phyloP scores from a whole-genome alignment of 352 stramenopile species.

The Saprolegnia parasitica region DNA sequence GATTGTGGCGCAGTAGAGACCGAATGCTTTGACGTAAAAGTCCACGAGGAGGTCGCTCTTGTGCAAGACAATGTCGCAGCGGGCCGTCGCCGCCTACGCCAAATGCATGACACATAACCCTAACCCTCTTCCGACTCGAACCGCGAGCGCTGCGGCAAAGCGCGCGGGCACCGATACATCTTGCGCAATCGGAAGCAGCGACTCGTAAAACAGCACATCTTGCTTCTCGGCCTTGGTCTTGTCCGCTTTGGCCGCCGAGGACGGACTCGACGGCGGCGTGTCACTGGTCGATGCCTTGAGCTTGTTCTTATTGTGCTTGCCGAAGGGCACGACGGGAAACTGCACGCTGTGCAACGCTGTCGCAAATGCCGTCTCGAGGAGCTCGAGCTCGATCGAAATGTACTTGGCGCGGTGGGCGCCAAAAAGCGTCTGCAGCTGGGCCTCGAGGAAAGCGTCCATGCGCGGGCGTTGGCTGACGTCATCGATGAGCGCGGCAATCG shows the following conservation, averaged over 20 bases:
- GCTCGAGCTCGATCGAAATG: slow-evolving; percentile 55
- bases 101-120: not conserved
- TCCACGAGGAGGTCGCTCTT: slow-evolving; percentile 60
- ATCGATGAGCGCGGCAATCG: slow-evolving; percentile 45
- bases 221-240: not conserved
- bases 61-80: slow-evolving; percentile 63
- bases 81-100: slow-evolving; percentile 32
- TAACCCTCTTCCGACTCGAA: slow-evolving; percentile 9
- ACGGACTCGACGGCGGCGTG: not conserved
- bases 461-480: slow-evolving; percentile 33
- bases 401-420: slow-evolving; percentile 66
- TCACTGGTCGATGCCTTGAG: slow-evolving; percentile 9
- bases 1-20: slow-evolving; percentile 49
- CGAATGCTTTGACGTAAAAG: slow-evolving; percentile 64
- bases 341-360: slow-evolving; percentile 39
- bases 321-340: slow-evolving; percentile 45
- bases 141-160: slow-evolving; percentile 42
- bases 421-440: slow-evolving; percentile 78
- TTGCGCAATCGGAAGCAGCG: slow-evolving; percentile 44
- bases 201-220: slow-evolving; percentile 42
- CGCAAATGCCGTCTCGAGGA: slow-evolving; percentile 49
- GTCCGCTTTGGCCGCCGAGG: slow-evolving; percentile 5
- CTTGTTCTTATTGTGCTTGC: slow-evolving; percentile 36
- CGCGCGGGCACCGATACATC: slow-evolving; percentile 39
- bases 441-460: slow-evolving; percentile 62